Evolutionary conservation across 768 basidiomycete species (phyloP), one percentile per base, ranked within the genome.

Genomic region (Termitomyces sp.): DNA sequence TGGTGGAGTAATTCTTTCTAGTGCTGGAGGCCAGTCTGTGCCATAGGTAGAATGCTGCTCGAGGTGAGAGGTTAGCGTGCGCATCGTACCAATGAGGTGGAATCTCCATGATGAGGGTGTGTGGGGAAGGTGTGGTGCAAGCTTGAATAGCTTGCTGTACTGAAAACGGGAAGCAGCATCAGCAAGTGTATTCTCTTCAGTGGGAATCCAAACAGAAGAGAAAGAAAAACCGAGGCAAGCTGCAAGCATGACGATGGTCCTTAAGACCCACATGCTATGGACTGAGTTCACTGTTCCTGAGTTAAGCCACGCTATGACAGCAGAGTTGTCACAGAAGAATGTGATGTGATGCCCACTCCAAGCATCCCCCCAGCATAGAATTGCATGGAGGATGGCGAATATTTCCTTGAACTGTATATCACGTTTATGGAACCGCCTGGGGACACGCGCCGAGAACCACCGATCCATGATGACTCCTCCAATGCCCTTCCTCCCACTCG

Each of bases 391-490:
- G 15, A 61, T 25, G 0, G 60, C 54, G 34, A 50, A 45, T 0
- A 43, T n/a, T 25, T 25, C 25, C 25, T 25, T 25, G 1, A 25
- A 25, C 25, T 25, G 25, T 25, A 25, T 25, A 25, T 25, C 25
- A 25, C 1, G 25, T 25, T 25, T 17, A 17, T 54, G 11, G 20
- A 40, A 40, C 0, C 31, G 37, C 1, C 38, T 20, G 0, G 60
- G 54, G 1, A 38, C 10, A 14, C 17, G 29, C 7, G 15, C 60
- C 8, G 38, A 56, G 29, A 61, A 56, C 60, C 47, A 56, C 7
- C 32, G 47, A 17, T 32, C 29, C 3, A 9, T 3, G 14, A 48
- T 36, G 0, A 61, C 40, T 5, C 76, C 74, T 1, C 71, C 71
- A 5, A 71, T 46, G 32, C 74, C 74, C 36, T 72, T 43, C 7